Evolutionary conservation across 176 grass and related monocot species (phyloP), one percentile per base, ranked within the genome.

Genomic region (Pontederia paniculata): DNA sequence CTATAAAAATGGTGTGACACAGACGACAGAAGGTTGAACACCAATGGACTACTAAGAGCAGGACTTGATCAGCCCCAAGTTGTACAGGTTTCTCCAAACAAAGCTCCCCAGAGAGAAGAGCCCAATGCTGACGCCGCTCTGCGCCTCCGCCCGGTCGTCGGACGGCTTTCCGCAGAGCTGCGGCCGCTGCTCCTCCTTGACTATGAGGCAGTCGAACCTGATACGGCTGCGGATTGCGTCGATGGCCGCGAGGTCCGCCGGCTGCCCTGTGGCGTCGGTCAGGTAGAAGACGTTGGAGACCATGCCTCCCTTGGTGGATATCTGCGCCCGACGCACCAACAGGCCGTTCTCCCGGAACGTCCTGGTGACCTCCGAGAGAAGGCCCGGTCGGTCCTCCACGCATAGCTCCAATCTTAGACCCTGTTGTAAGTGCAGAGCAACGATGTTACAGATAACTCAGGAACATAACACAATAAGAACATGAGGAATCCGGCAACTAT

Each of bases 291-390:
- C 25, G 7, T 12, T 21, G 28, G 17, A 44, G n/a, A 50, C 28
- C 64, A 44, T 67, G 13, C 53, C 10, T 12, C 17, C 64, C 28
- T 67, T 67, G 49, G 49, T 54, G 4, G 49, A 67, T 10, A 67
- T 17, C 8, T 67, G 48, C 9, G 64, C 49, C 14, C 64, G 42
- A 4, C 28, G 41, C 15, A 67, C 28, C 1, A 67, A 50, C n/a
- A 67, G 31, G 31, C 64, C 48, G 50, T 67, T 67, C 50, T 67
- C 64, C 37, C 64, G 25, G 23, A 67, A 54, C 12, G 64, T 67
- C 37, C 64, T 25, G 7, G 64, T 67, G 31, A 67, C 23, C 9
- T 67, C 64, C 11, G 64, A 44, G 17, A 54, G 50, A 15, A 54
- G 64, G 2, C 64, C 64, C 3, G 50, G 50, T 17, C 64, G 64